Evolutionary conservation across 2,329 filamentous ascomycete genomes (phyloP), one percentile per base, ranked within the genome.

Genomic region (Hypoxylon sp.): DNA sequence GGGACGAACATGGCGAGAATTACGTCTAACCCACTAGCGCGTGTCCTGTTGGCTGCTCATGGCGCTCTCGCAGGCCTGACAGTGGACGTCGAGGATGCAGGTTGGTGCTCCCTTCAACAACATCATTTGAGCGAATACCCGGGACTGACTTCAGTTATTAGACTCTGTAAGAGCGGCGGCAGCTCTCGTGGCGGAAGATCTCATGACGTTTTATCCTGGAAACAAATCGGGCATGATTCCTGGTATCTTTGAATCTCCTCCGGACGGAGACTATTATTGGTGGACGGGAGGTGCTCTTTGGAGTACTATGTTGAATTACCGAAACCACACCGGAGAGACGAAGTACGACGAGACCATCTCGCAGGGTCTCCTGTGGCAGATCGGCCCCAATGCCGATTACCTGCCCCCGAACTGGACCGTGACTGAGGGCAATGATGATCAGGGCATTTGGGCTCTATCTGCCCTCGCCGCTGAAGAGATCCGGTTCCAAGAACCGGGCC

Each of bases 361-460:
- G 6, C 71, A 83, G 65, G 83, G 80, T 0, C 69, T 87, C 58
- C 71, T 80, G 1, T 80, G 76, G 57, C 85, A 86, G 73, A 74
- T 77, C n/a, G 83, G 84, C 10, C 72, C 76, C 1, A 75, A 82
- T 39, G 64, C 79, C 55, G 77, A 84, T 70, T 86, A 79, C 72
- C 80, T 84, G 78, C 81, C 84, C 1, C 29, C 68, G 1, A 83
- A 83, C 67, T 80, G 78, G 72, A 77, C 78, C 4, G 68, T 48
- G 2, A 69, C 65, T 1, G 59, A 76, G 19, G 84, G 83, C 63
- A 88, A 87, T 68, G 84, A 88, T 64, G 86, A 88, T 65, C 85
- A 87, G 78, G 83, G 85, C 6, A 88, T 90, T 73, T 91, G 89
- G 89, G 88, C 83, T 1, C 81, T 91, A 73, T 87, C 88, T 1